These are phyloP conservation scores for Serendipita indica DNA, from an alignment of 768 basidiomycete genomes.

Conservation along the genomic window DNA sequence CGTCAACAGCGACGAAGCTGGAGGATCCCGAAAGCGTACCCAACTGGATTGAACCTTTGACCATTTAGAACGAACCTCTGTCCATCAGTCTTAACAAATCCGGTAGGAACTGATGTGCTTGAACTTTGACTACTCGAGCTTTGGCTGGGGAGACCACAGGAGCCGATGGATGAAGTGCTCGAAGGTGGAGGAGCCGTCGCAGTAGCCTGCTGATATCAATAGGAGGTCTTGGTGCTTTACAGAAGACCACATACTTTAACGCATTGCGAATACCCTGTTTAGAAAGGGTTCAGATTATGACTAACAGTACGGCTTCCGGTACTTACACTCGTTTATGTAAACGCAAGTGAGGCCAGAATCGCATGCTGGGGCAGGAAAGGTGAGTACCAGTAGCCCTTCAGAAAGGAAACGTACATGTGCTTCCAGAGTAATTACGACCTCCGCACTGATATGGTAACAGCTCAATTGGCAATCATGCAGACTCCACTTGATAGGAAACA, in stretches of 20 bases:
- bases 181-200: neutral
- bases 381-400: neutral
- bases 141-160: neutral
- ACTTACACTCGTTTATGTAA: neutral
- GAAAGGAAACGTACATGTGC: neutral
- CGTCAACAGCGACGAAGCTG: neutral
- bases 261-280: constrained; percentile 6
- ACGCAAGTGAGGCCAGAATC: neutral
- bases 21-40: constrained; percentile 23
- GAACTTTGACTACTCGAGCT: neutral
- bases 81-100: constrained; percentile 24
- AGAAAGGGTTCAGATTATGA: too few species aligned
- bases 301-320: too few species aligned
- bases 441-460: too few species aligned
- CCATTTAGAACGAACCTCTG: constrained; percentile 42
- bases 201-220: neutral
- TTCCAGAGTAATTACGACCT: neutral
- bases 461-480: too few species aligned
- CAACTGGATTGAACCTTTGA: constrained; percentile 30
- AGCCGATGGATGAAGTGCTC: neutral
- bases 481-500: too few species aligned
- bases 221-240: neutral
- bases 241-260: neutral
- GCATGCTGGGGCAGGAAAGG: neutral
- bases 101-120: neutral